phyloP scores from a whole-genome alignment of 1,284 basidiomycete genomes.

The Microbotryum violaceum region DNA sequence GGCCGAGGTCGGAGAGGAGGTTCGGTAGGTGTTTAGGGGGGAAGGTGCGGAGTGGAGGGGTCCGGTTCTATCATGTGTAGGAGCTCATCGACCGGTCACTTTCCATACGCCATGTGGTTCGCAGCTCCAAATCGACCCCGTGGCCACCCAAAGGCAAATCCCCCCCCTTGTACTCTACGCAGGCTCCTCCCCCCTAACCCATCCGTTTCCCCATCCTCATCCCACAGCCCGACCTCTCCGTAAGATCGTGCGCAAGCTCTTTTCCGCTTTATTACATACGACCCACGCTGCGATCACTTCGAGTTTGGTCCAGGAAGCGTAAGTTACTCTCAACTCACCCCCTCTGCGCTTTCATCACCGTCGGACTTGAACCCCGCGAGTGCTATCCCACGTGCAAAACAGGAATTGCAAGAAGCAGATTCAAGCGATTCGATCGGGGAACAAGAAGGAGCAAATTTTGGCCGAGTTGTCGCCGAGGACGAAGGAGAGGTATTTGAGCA shows the following conservation, averaged over 20 bases:
- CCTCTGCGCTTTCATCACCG: not conserved
- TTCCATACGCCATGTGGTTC: not conserved
- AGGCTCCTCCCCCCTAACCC: not conserved
- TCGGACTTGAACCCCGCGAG: not conserved
- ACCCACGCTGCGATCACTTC: slow-evolving; percentile 2
- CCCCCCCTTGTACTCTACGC: not conserved
- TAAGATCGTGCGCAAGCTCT: slow-evolving; percentile 20
- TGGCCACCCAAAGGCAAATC: not conserved
- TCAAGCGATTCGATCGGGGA: not conserved
- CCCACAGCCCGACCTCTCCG: slow-evolving; percentile 13
- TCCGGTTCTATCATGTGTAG: not conserved
- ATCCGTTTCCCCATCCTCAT: not conserved
- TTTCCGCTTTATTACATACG: slow-evolving; percentile 4
- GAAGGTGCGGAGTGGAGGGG: no score
- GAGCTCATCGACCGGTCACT: no score
- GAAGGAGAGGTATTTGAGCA: not conserved
- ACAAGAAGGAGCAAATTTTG: not conserved
- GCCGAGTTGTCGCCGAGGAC: not conserved
- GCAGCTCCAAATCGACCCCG: slow-evolving; percentile 5
- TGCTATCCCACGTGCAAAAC: no score
- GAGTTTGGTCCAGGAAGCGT: slow-evolving; percentile 10
- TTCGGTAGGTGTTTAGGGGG: not conserved
- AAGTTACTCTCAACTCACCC: not conserved
- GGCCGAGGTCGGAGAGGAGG: not conserved
- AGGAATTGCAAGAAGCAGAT: slow-evolving; percentile 12